phyloP scores from a whole-genome alignment of 2,329 filamentous ascomycete species.

The Diaporthe amygdali region DNA sequence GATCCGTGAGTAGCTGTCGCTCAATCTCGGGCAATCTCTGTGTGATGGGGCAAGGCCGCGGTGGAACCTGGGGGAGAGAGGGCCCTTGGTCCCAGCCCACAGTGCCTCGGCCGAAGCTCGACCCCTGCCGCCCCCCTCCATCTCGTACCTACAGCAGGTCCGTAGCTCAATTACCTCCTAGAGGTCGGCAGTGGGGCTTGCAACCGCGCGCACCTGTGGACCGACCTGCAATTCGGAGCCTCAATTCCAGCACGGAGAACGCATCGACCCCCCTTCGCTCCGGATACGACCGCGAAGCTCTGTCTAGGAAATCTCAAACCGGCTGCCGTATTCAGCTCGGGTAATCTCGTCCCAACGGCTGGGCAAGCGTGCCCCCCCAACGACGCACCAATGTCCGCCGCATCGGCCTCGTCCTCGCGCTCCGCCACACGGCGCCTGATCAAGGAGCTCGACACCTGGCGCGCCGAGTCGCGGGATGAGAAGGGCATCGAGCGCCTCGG shows the following conservation, averaged over 20 bases:
- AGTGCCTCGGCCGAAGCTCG: conserved; percentile 14
- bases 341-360: not conserved
- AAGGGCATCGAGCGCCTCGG: conserved; percentile 64
- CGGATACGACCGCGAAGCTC: not conserved
- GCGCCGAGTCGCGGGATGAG: conserved; percentile 53
- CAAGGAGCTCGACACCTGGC: conserved; percentile 62
- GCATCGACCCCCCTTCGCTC: not conserved
- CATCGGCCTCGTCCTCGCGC: conserved; percentile 41
- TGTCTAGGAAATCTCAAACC: not conserved
- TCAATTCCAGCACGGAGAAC: not conserved
- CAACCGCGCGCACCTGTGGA: not conserved
- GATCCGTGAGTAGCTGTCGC: not conserved
- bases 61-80: conserved; percentile 7
- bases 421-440: conserved; percentile 62
- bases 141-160: not conserved
- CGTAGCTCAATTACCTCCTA: not conserved
- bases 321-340: not conserved
- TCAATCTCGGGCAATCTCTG: conserved; percentile 13
- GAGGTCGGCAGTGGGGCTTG: conserved; percentile 1
- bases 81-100: not conserved
- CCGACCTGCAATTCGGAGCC: not conserved
- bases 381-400: conserved; percentile 1
- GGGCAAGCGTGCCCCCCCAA: not conserved
- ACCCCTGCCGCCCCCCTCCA: not conserved
- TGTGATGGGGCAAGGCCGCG: conserved; percentile 1